Conservation (phyloP, 108 stramenopile species). For the Epipyxis sp. region DNA sequence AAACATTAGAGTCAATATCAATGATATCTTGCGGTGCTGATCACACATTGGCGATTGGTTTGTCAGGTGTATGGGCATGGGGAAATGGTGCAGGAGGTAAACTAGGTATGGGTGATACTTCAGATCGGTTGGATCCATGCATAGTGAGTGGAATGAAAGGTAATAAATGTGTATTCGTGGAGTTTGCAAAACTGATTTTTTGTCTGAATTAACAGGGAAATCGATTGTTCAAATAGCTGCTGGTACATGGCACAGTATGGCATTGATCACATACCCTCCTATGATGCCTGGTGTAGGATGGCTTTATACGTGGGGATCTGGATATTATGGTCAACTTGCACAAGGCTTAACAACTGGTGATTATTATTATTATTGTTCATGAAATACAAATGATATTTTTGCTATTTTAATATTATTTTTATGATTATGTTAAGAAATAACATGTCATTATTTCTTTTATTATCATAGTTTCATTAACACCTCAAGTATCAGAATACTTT, state of each 20-base stretch:
- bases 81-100: slow-evolving; percentile 64
- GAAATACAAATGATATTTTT: no score
- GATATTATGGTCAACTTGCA: slow-evolving; percentile 69
- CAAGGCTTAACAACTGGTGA: slow-evolving; percentile 49
- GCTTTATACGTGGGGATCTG: slow-evolving; percentile 65
- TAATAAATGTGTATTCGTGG: not conserved
- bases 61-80: slow-evolving; percentile 58
- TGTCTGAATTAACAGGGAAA: not conserved
- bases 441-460: no score
- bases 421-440: no score
- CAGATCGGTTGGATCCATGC: slow-evolving; percentile 33
- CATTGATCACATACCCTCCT: slow-evolving; percentile 61
- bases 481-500: slow-evolving; percentile 53
- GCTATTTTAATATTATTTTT: no score
- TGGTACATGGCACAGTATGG: slow-evolving; percentile 67
- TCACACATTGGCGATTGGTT: slow-evolving; percentile 58
- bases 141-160: slow-evolving; percentile 39
- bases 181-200: not conserved
- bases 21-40: slow-evolving; percentile 64
- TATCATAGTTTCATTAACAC: slow-evolving; percentile 46
- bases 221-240: slow-evolving; percentile 41
- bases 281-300: slow-evolving; percentile 58
- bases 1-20: slow-evolving; percentile 49
- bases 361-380: no score
- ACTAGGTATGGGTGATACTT: slow-evolving; percentile 63